Base-by-base conservation (phyloP, 1,284 basidiomycete genomes). In the Blastosporella zonata region DNA sequence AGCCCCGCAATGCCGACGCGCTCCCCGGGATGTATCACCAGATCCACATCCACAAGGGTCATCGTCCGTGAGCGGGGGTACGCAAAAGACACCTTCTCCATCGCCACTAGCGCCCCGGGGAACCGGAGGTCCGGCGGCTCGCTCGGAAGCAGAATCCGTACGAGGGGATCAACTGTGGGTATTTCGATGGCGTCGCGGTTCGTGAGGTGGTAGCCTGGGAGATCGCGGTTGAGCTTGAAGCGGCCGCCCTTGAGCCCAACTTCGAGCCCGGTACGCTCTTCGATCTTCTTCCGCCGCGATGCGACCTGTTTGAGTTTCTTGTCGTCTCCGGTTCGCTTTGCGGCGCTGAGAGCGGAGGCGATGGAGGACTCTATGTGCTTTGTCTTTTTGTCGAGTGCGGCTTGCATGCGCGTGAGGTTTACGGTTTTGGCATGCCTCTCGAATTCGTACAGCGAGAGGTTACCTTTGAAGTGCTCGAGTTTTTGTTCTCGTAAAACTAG, bases 171-270 rank as follows among this genome's bases (percentile, higher is more conserved):
- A 6, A 62, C 58, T 20, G 70, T 69, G 21, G 78, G 74, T n/a
- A 81, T 66, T 22, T 73, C 68, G 48, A 82, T 68, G 43, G 74
- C 74, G n/a, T 58, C 69, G 23, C 82, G 72, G 15, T 58, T 66
- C 2, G 71, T 67, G 3, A 65, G 33, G 56, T 76, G 69, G 55
- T 68, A 85, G 0, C 81, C 81, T 1, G 60, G 55, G 21, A 68
- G 46, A 49, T 87, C 82, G 12, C 82, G 71, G 55, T 84, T 84
- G 29, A 86, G 70, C 65, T 86, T 87, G 70, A 86, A 87, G 8
- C 78, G 70, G 9, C 65, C 64, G 13, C 71, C 71, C 41, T 62
- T 63, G 17, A 62, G 51, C 18, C 65, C 62, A 20, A 70, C 69
- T 59, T 84, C 80, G 31, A 75, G 55, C 21, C 59, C 57, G 15